A percentile compares a stretch with the other conserved stretches of the same genome.
These are phyloP conservation scores for Penicillium concentricum DNA, from an alignment of 2,329 filamentous ascomycete genomes.

Conservation along the genomic window DNA sequence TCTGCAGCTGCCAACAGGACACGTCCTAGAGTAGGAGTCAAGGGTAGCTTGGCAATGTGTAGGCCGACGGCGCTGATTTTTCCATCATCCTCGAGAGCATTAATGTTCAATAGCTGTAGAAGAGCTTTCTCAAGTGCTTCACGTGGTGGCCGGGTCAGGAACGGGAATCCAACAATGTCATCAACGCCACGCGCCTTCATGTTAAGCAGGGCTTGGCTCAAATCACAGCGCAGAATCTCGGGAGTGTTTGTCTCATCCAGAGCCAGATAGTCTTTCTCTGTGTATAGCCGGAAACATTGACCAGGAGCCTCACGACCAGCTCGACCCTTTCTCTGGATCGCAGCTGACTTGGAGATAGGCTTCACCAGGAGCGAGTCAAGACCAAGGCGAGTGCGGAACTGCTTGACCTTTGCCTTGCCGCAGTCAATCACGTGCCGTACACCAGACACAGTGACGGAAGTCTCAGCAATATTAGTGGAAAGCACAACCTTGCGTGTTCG, in stretches of 20 bases:
- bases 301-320: slow-evolving; percentile 90
- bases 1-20: slow-evolving; percentile 78
- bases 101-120: slow-evolving; percentile 74
- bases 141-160: slow-evolving; percentile 76
- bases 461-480: slow-evolving; percentile 97
- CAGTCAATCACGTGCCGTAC: slow-evolving; percentile 90
- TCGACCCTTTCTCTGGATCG: slow-evolving; percentile 85
- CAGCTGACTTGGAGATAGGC: slow-evolving; percentile 88
- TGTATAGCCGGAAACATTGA: slow-evolving; percentile 87
- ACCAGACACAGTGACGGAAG: slow-evolving; percentile 91
- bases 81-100: slow-evolving; percentile 70
- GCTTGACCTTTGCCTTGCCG: slow-evolving; percentile 91
- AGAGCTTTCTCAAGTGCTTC: slow-evolving; percentile 80
- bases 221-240: slow-evolving; percentile 87
- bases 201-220: slow-evolving; percentile 79
- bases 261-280: slow-evolving; percentile 68
- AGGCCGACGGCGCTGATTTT: slow-evolving; percentile 70
- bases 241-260: slow-evolving; percentile 75
- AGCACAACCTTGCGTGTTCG: slow-evolving; percentile 85
- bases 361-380: slow-evolving; percentile 89
- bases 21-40: slow-evolving; percentile 76
- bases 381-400: slow-evolving; percentile 78
- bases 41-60: slow-evolving; percentile 77
- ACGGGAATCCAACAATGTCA: slow-evolving; percentile 77
- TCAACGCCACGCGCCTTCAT: slow-evolving; percentile 91